Conservation (phyloP, 1,284 basidiomycete species). For the Fistulinella staudtii region DNA sequence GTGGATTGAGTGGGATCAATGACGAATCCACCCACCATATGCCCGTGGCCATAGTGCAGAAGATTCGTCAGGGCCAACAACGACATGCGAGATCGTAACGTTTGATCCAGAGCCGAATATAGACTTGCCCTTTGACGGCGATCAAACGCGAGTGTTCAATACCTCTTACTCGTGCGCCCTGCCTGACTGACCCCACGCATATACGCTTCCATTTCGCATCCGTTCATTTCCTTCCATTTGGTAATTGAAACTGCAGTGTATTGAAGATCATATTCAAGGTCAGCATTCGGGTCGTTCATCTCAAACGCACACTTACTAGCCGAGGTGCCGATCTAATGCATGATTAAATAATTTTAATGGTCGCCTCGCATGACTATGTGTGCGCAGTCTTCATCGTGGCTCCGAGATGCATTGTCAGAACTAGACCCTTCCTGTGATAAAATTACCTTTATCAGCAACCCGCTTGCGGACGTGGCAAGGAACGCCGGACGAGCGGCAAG, state of each 20-base stretch:
- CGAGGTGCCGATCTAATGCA: conserved; percentile 1
- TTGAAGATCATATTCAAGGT: conserved; percentile 88
- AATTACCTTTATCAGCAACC: conserved; percentile 78
- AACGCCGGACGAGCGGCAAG: conserved; percentile 1
- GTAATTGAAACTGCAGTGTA: conserved; percentile 41
- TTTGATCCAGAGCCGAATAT: conserved; percentile 81
- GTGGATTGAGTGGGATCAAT: conserved; percentile 1
- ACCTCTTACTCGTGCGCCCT: conserved; percentile 1
- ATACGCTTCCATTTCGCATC: not conserved
- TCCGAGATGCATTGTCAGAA: conserved; percentile 87
- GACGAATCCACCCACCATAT: conserved; percentile 3
- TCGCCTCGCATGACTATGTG: not conserved
- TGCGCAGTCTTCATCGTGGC: conserved; percentile 65
- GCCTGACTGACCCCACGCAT: conserved; percentile 8
- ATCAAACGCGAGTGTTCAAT: conserved; percentile 51
- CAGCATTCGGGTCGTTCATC: conserved; percentile 12
- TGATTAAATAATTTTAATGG: not conserved
- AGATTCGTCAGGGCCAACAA: conserved; percentile 79
- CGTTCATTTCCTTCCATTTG: conserved; percentile 1
- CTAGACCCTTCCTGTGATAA: conserved; percentile 81
- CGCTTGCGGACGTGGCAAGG: conserved; percentile 37
- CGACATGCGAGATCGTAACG: conserved; percentile 84
- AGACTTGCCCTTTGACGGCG: conserved; percentile 74
- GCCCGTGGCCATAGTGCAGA: conserved; percentile 63
- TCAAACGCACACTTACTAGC: not conserved